Base-by-base conservation (phyloP, 2,329 filamentous ascomycete genomes). In the Diaporthe sp. region DNA sequence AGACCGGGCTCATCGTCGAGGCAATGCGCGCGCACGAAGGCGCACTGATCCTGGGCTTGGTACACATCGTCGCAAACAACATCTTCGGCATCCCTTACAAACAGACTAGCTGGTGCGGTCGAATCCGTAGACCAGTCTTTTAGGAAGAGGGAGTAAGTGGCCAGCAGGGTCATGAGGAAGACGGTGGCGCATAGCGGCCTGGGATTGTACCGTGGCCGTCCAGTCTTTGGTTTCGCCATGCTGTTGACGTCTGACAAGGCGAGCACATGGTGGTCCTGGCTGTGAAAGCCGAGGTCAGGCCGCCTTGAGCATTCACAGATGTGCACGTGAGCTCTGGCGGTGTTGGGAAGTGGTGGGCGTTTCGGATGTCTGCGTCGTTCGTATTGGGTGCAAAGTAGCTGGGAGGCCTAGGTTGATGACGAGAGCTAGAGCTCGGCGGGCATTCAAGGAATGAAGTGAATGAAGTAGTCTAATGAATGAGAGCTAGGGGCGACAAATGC, bases 1-100 rank as follows among this genome's bases (percentile, higher is more conserved):
- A 98, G 90, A 39, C 97, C 96, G 71, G 96, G 94, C 84, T 98
- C 94, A 81, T 98, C 95, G 79, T 97, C 95, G 44, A 89, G 87
- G 83, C 97, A 99, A 82, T 98, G 94, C 73, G 88, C 87, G 78
- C 88, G 91, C 73, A 98, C 91, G 83, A 97, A 98, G 78, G 92
- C 92, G 86, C 97, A 99, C 85, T 98, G 91, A 82, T 99, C 94
- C 75, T 87, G 80, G 70, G 92, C 93, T 63, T 90, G 84, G 82
- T 97, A 94, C 72, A 99, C 94, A 44, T 94, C 86, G 75, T 92
- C 92, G 81, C 97, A 99, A 86, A 96, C 85, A 86, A 96, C 85
- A 56, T 78, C 79, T 65, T 83, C 78, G 63, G 80, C 79, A 58
- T 79, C 77, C 63, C 80, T 78, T 32, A 63, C 66, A 50, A 74